Evolutionary conservation across 306 rosid species (phyloP), one percentile per base, ranked within the genome.

Genomic region (Dicorynia guianensis): DNA sequence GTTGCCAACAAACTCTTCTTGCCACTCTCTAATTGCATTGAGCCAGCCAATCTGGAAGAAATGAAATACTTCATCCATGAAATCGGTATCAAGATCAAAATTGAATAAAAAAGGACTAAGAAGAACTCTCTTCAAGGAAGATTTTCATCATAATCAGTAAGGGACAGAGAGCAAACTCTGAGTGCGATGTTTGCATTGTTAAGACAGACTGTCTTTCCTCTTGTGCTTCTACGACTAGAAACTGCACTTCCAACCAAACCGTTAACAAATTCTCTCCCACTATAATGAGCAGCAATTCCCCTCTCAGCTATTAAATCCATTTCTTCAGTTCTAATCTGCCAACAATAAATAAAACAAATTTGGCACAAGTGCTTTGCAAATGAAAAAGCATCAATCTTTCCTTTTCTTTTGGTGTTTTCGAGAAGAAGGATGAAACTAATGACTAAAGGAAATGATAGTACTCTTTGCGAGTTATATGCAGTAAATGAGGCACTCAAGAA

Each of bases 1-100:
- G 90, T 96, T 96, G 85, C 99, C 99, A 55, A 96, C 99, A 67
- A 96, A 96, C 89, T 96, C 99, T 80, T 96, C 99, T 79, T 96
- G 98, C 98, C 99, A 96, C 79, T 92, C 99, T 87, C 99, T 90
- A 73, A 96, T 92, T 58, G 99, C 98, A 78, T 96, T 96, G 77
- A 96, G 97, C 99, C 99, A 96, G 59, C 99, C 92, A 89, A 96
- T 92, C 99, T 96, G 93, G 73, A 82, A 56, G 60, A 77, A 81
- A 83, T 43, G 71, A 68, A 78, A 78, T 53, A 73, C 68, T 75
- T 79, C 53, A 69, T 79, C 59, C 42, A 78, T 76, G 82, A 87
- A 85, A 83, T 82, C 48, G 48, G 66, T 42, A 78, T 59, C 71
- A 76, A 48, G 75, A 67, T 72, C 44, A 65, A 67, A 73, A 53